Conservation (phyloP, 2,329 filamentous ascomycete species). For the Ceratocystis colombiana region DNA sequence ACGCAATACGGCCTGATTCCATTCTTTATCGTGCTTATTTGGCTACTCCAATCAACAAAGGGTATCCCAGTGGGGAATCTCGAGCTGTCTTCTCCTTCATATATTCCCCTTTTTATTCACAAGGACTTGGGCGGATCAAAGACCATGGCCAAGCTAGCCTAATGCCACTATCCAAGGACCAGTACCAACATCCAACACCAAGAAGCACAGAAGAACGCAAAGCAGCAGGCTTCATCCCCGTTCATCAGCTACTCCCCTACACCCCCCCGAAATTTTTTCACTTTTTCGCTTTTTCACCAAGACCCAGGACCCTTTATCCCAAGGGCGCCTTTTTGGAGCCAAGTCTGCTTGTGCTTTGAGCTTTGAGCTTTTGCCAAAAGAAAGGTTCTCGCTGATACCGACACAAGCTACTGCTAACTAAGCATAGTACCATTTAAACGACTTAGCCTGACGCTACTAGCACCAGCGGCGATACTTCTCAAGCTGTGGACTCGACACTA, state of each 20-base stretch:
- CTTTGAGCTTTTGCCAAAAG: constrained; percentile 1
- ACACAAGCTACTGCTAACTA: constrained; percentile 7
- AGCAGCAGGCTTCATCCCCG: constrained; percentile 14
- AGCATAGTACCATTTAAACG: constrained; percentile 3
- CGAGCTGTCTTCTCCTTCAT: neutral
- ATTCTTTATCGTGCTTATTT: neutral
- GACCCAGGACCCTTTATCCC: constrained; percentile 13
- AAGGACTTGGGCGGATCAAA: constrained; percentile 12
- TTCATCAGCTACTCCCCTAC: constrained; percentile 13
- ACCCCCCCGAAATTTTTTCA: constrained; percentile 11
- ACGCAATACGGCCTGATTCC: neutral
- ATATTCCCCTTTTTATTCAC: constrained; percentile 9
- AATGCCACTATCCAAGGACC: constrained; percentile 13
- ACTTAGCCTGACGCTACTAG: constrained; percentile 13
- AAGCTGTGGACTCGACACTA: constrained; percentile 6
- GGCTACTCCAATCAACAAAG: neutral
- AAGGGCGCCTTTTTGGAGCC: neutral
- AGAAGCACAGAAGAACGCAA: constrained; percentile 9
- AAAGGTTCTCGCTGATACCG: constrained; percentile 11
- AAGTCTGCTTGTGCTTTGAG: constrained; percentile 9
- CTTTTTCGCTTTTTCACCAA: neutral
- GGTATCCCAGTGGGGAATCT: constrained; percentile 1
- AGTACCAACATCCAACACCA: constrained; percentile 11
- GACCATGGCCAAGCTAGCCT: constrained; percentile 9
- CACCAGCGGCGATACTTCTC: constrained; percentile 14